These are phyloP conservation scores for Candolleomyces aberdarensis DNA, from an alignment of 768 basidiomycete genomes.

Conservation along the genomic window DNA sequence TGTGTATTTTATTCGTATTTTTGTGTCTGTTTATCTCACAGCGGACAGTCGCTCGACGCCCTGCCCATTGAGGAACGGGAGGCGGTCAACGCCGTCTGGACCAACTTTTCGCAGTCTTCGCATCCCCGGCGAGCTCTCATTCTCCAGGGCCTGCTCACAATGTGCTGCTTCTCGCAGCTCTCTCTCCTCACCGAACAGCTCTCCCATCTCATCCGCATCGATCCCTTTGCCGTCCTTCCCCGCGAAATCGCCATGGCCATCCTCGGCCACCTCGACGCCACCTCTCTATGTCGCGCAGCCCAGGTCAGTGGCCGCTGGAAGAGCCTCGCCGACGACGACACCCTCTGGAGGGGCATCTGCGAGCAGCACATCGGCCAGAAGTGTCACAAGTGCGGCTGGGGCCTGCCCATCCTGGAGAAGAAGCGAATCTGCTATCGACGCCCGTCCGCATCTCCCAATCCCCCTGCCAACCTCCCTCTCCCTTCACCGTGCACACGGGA, in stretches of 20 bases:
- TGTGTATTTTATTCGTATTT: conserved; percentile 29
- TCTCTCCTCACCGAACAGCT: conserved; percentile 94
- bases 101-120: conserved; percentile 92
- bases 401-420: conserved; percentile 85
- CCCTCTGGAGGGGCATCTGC: conserved; percentile 94
- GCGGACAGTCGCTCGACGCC: conserved; percentile 77
- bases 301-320: conserved; percentile 88
- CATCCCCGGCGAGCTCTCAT: conserved; percentile 91
- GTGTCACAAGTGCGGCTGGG: conserved; percentile 97
- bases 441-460: conserved; percentile 33
- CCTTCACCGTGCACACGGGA: conserved; percentile 9
- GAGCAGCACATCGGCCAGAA: conserved; percentile 98
- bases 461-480: conserved; percentile 20
- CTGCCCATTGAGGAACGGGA: conserved; percentile 84
- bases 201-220: conserved; percentile 88
- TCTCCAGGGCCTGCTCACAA: conserved; percentile 93
- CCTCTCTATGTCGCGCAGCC: conserved; percentile 88
- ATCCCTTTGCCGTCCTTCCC: conserved; percentile 89
- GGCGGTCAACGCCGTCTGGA: conserved; percentile 91
- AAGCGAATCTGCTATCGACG: conserved; percentile 45
- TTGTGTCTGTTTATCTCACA: conserved; percentile 5
- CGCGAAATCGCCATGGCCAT: conserved; percentile 87
- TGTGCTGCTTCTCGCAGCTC: conserved; percentile 99
- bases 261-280: conserved; percentile 87
- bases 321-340: conserved; percentile 87